Evolutionary conservation across 2,329 filamentous ascomycete genomes (phyloP).

Genomic region (Diplocarpon mali): DNA sequence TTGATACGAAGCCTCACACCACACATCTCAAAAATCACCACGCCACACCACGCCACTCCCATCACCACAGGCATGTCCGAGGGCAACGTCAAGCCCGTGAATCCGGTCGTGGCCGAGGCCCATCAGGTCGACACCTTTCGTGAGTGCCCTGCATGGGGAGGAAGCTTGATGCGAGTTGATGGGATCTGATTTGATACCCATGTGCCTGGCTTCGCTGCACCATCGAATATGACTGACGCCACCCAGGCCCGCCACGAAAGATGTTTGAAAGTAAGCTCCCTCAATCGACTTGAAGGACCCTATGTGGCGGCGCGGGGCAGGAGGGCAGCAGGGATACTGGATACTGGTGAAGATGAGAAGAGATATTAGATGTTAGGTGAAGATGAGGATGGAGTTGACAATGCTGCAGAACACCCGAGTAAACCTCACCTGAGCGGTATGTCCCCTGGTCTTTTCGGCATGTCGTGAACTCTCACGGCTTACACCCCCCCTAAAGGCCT

Average conservation of each 20-base stretch:
- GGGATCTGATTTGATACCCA: no score
- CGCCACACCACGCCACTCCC: no score
- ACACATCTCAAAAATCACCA: no score
- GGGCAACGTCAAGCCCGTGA: slow-evolving; percentile 29
- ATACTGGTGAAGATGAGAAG: no score
- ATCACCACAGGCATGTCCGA: slow-evolving; percentile 33
- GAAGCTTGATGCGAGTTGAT: no score
- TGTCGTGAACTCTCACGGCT: neutral
- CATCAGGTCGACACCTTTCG: slow-evolving; percentile 66
- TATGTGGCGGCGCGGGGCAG: neutral
- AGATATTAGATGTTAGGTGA: neutral
- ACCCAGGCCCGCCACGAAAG: slow-evolving; percentile 49
- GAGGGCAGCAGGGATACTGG: no score
- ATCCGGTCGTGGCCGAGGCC: slow-evolving; percentile 60
- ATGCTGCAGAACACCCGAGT: slow-evolving; percentile 50
- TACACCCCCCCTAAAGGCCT: slow-evolving; percentile 36
- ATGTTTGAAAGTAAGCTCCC: slow-evolving; percentile 53
- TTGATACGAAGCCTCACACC: no score
- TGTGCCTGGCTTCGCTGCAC: no score
- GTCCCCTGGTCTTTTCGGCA: slow-evolving; percentile 22
- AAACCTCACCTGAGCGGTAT: slow-evolving; percentile 57
- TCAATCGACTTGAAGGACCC: neutral
- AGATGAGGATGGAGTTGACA: slow-evolving; percentile 19
- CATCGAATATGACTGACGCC: neutral
- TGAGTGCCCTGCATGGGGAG: slow-evolving; percentile 32